phyloP scores from a whole-genome alignment of 176 grass and related monocot genomes.

The Rhynchospora breviuscula region DNA sequence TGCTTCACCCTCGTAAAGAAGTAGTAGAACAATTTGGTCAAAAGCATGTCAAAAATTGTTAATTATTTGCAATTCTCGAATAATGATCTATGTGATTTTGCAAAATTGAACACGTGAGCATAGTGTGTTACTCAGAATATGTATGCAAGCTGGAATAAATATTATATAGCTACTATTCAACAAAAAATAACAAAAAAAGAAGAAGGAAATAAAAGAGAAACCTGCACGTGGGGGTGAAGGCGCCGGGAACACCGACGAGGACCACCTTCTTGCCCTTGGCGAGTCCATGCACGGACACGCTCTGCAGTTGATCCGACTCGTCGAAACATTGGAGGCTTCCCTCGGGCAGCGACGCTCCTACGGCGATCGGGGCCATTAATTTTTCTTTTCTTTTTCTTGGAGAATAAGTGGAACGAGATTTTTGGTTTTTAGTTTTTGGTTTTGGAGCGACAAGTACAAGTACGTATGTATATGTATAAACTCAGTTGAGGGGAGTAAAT shows the following conservation, averaged over 20 bases:
- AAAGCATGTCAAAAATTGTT: background rate
- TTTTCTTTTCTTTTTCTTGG: background rate
- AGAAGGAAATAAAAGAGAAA: background rate
- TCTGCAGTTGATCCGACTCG: constrained; percentile 57
- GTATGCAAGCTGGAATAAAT: too few species aligned
- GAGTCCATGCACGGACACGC: constrained; percentile 56
- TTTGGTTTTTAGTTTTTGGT: too few species aligned
- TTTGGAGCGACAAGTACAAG: too few species aligned
- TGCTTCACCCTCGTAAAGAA: background rate
- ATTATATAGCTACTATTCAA: too few species aligned
- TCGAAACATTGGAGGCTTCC: constrained; percentile 71
- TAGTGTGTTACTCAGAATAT: too few species aligned
- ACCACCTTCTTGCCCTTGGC: constrained; percentile 90
- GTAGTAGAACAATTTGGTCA: background rate
- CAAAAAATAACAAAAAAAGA: background rate
- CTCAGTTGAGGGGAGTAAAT: too few species aligned
- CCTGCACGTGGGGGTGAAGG: constrained; percentile 99
- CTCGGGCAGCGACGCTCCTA: constrained; percentile 69
- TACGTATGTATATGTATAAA: too few species aligned
- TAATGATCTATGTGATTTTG: background rate
- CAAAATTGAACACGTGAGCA: too few species aligned
- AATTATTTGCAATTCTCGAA: background rate
- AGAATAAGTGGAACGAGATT: background rate
- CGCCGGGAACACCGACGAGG: constrained; percentile 88
- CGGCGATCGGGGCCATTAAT: constrained; percentile 65